Evolutionary conservation across 805 yeast species (phyloP), one percentile per base, ranked within the genome.

Genomic region (Suhomyces sp.): DNA sequence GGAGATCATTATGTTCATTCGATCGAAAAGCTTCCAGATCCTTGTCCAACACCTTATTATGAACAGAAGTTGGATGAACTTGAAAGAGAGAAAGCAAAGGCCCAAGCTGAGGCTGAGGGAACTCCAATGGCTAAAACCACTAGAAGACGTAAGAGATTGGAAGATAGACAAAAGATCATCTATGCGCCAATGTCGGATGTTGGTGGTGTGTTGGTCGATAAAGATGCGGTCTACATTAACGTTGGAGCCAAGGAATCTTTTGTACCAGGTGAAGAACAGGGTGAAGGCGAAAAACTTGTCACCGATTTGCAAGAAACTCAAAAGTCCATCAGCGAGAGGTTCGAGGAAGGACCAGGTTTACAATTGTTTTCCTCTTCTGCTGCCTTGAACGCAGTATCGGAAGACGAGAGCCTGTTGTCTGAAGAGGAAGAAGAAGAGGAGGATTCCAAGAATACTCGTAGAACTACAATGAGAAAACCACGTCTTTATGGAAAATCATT

Each of bases 131-230:
- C 85, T 2, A 77, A 80, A 31, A 80, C 85, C 2, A 68, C 78
- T 2, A 75, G 80, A 60, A 85, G 97, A 69, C 81, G 97, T 64
- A 89, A 90, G 67, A 82, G 98, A 65, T 81, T 94, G 50, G 98
- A 94, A 59, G 99, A 94, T 65, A 90, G 87, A 61, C 96, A 90
- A 67, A 94, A 92, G 68, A 83, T 90, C 59, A 90, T 94, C 2
- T 94, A 96, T 69, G 99, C 99, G 0, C 99, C 99, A 48, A 94
- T 94, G 99, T 89, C 97, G 46, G 98, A 94, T 70, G 97, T 94
- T n/a, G 97, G 97, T 53, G 99, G 99, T 68, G 96, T 94, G 36
- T 77, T 94, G 59, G 90, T 94, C 56, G 99, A 94, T 73, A 92
- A 88, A 66, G 99, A 94, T 74, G 97, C 99, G 7, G 99, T 94